These are phyloP conservation scores for Basidiobolus meristosporus DNA, from an alignment of 371 early-diverging fungal species.

Conservation along the genomic window DNA sequence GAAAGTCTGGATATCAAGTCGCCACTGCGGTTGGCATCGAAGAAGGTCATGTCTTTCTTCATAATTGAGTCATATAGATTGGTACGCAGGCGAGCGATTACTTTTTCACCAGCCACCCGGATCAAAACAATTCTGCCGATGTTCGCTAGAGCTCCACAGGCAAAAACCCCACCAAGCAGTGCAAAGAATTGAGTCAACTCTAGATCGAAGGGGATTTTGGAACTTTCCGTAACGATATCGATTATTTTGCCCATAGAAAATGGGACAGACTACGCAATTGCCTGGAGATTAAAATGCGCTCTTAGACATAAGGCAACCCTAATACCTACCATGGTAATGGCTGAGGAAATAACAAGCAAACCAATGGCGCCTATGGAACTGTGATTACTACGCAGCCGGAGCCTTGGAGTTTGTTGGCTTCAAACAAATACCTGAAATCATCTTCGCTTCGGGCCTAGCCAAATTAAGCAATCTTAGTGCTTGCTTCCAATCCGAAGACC, in stretches of 20 bases:
- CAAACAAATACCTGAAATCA: conserved; percentile 13
- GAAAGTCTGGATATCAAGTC: conserved; percentile 63
- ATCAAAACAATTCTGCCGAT: conserved; percentile 54
- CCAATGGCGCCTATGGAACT: conserved; percentile 14
- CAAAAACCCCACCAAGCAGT: conserved; percentile 26
- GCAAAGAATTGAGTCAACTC: conserved; percentile 30
- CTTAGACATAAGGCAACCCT: background rate
- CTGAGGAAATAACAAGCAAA: conserved; percentile 46
- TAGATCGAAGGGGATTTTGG: conserved; percentile 20
- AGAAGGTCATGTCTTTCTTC: conserved; percentile 49
- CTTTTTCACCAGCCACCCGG: conserved; percentile 47
- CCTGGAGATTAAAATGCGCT: background rate
- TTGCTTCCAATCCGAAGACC: no score
- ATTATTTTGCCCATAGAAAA: conserved; percentile 66
- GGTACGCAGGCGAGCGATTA: conserved; percentile 38
- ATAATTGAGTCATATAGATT: conserved; percentile 29
- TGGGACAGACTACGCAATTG: conserved; percentile 26
- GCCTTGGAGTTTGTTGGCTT: background rate
- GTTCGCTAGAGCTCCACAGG: conserved; percentile 53
- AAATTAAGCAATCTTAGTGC: conserved; percentile 12
- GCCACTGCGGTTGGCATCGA: conserved; percentile 53
- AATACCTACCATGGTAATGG: conserved; percentile 37
- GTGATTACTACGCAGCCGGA: background rate
- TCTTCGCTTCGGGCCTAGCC: conserved; percentile 20
- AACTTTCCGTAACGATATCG: conserved; percentile 37